Evolutionary conservation across 2,329 filamentous ascomycete genomes (phyloP), one percentile per base, ranked within the genome.

Genomic region (Colletotrichum sp.): DNA sequence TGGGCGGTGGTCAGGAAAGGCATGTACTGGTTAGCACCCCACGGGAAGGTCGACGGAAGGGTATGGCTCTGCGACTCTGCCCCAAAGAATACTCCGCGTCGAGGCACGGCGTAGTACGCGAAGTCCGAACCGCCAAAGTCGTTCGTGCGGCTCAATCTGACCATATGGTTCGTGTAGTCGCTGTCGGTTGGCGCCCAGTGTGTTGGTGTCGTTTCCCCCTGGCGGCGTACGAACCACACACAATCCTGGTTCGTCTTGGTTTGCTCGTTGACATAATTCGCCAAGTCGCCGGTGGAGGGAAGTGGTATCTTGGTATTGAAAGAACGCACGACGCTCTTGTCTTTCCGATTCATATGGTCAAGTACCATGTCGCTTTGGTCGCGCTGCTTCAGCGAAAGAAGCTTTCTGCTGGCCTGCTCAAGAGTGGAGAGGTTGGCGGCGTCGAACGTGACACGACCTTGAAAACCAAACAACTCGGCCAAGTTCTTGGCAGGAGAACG

Each of bases 361-460:
- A 76, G 71, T 5, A 59, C 30, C 16, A 76, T 30, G 12, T 67
- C 74, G 55, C 74, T 57, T 3, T 60, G 43, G 6, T 76, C 70
- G 7, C 21, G 9, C 26, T 13, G n/a, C 9, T 68, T 72, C 13
- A 80, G 59, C 12, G 77, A 78, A 5, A 84, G 76, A 7, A 84
- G 70, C 15, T 78, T 78, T 13, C 79, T 74, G 7, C 80, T 67
- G 6, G 82, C 82, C 2, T 12, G 26, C 3, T 78, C 43, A 36
- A 79, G 81, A 1, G 80, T 64, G 55, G 74, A 78, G 28, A 69
- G 15, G 16, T 82, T 75, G 26, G 60, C 32, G 6, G 79, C 77
- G 16, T 78, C 60, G 7, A 83, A 79, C 6, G 79, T 78, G 4
- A 84, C 71, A 5, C 67, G 71, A 12, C 83, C 92, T 3, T 82